Evolutionary conservation across 768 basidiomycete genomes (phyloP).

Genomic region (Strobilomyces dryophilus): DNA sequence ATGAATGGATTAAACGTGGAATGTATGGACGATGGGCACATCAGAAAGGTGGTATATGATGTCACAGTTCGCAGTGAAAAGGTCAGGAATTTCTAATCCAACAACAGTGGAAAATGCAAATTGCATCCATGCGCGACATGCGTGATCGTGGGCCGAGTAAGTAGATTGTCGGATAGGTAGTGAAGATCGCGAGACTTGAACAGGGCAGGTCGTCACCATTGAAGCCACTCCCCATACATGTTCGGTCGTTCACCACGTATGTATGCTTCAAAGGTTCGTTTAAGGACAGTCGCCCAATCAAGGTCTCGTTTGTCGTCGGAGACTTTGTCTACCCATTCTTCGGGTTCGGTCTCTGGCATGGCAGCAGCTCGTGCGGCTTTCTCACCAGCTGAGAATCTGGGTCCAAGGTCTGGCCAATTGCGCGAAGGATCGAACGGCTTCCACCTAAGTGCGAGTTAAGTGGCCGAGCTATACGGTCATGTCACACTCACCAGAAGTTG

Average conservation of each 20-base stretch:
- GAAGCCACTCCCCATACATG: constrained; percentile 87
- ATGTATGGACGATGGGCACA: constrained; percentile 22
- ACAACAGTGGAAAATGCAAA: constrained; percentile 25
- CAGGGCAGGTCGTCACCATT: constrained; percentile 37
- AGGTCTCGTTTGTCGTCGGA: constrained; percentile 75
- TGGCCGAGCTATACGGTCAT: not conserved
- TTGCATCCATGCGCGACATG: constrained; percentile 27
- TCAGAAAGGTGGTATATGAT: constrained; percentile 29
- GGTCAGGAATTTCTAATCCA: constrained; percentile 29
- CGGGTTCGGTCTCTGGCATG: constrained; percentile 29
- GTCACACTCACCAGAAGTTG: constrained; percentile 72
- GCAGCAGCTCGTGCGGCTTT: constrained; percentile 51
- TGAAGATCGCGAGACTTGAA: constrained; percentile 6
- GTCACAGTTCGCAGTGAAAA: constrained; percentile 25
- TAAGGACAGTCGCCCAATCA: constrained; percentile 91
- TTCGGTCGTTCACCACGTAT: constrained; percentile 89
- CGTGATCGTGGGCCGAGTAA: constrained; percentile 22
- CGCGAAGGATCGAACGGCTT: constrained; percentile 87
- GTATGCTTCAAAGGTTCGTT: constrained; percentile 93
- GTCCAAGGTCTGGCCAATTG: constrained; percentile 95
- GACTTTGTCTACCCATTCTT: constrained; percentile 40
- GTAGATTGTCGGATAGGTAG: constrained; percentile 26
- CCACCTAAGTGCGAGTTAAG: constrained; percentile 60
- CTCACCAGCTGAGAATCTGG: constrained; percentile 74
- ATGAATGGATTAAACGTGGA: constrained; percentile 14